Evolutionary conservation across 2,329 filamentous ascomycete genomes (phyloP).

Genomic region (Exophiala calicioides): DNA sequence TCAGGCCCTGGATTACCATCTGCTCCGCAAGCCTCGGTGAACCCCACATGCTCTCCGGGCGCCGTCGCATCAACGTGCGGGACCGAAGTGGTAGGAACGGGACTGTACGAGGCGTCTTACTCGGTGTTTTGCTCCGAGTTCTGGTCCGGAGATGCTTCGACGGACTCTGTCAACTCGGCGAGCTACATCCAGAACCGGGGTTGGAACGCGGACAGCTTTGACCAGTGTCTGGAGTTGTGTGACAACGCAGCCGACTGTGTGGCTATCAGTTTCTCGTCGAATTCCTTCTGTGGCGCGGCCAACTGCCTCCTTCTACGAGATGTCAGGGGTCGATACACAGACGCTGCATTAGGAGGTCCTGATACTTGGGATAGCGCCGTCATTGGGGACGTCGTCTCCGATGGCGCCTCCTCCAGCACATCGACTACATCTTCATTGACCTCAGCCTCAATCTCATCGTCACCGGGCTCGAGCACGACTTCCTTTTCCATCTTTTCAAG

Average conservation of each 20-base stretch:
- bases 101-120: neutral
- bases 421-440: too few species aligned
- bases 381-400: neutral
- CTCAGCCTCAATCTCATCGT: neutral
- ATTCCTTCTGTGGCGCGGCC: neutral
- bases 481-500: too few species aligned
- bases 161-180: neutral
- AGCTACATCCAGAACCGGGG: neutral
- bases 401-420: neutral
- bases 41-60: neutral
- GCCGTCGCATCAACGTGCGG: neutral
- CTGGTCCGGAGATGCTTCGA: neutral
- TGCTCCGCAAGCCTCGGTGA: neutral
- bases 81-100: neutral
- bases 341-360: neutral
- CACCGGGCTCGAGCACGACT: neutral
- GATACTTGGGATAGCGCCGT: neutral
- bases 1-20: neutral
- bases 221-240: neutral
- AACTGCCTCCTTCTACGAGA: neutral
- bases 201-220: neutral
- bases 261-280: neutral
- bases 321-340: neutral
- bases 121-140: neutral
- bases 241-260: conserved; percentile 1